Evolutionary conservation across 2,329 filamentous ascomycete genomes (phyloP), one percentile per base, ranked within the genome.

Genomic region (Pseudovirgaria hyperparasitica): DNA sequence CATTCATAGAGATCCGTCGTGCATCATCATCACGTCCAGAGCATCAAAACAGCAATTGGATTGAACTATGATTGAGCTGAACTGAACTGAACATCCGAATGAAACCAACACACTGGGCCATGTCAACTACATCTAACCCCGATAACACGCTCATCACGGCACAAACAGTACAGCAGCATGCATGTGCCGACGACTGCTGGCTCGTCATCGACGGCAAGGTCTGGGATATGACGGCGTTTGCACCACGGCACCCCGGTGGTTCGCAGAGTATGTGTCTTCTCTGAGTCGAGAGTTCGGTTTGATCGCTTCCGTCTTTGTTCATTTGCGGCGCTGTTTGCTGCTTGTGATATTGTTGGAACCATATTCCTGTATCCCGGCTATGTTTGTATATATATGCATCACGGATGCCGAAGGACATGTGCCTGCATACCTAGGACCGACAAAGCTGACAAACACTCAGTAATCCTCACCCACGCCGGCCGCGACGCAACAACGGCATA

Each of bases 171-270:
- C 22, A 23, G 22, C 6, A 23, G 22, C 22, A 23, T 11, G n/a
- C n/a, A n/a, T n/a, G n/a, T n/a, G n/a, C n/a, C n/a, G 33, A 29
- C n/a, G 37, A 42, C 26, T 61, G 57, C 40, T 82, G 77, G 77
- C 67, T 81, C 32, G 73, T 78, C 11, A 65, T 82, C 13, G 67
- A 80, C 46, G 66, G 67, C 23, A 65, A 68, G 40, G 72, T 81
- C 16, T 80, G 74, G 57, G 72, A 82, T 46, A 53, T 82, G 23
- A 75, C 70, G 14, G 62, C 70, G 10, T 81, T 82, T 45, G 60
- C 72, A 7, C 65, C 66, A n/a, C 60, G 72, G 32, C 72, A 76
- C 46, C 70, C 72, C 4, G 71, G 72, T 16, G 72, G 72, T 9
- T 48, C 65, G 19, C 55, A 50, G 22, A 62, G 64, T 68, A 40